These are phyloP conservation scores for Logfia minima DNA, from an alignment of 129 eudicot species.

Conservation along the genomic window DNA sequence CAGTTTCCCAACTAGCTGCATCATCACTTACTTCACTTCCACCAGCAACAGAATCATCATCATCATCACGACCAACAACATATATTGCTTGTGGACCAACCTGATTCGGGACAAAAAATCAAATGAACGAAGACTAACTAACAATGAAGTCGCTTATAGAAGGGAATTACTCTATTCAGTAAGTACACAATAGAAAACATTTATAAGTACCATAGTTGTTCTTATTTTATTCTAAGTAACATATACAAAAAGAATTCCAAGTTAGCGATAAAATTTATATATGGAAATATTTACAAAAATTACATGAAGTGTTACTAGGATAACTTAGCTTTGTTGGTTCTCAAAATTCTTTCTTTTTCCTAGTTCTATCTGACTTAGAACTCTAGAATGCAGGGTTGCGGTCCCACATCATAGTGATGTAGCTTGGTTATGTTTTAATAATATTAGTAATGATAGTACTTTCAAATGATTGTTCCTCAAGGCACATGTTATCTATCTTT, in stretches of 20 bases:
- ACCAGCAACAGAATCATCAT: slow-evolving; percentile 71
- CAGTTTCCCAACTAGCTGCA: slow-evolving; percentile 99
- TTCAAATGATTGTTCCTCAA: background rate
- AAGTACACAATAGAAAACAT: background rate
- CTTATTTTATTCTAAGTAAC: background rate
- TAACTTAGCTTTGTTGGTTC: slow-evolving; percentile 2
- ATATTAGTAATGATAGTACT: background rate
- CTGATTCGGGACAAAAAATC: slow-evolving; percentile 36
- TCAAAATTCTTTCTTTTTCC: background rate
- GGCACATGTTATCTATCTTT: background rate
- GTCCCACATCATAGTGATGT: background rate
- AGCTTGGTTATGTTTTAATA: background rate
- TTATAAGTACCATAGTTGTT: background rate
- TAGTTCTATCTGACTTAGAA: background rate
- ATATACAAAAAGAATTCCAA: background rate
- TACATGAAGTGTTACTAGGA: background rate
- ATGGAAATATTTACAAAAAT: background rate
- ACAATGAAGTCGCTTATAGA: background rate
- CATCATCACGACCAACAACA: slow-evolving; percentile 89
- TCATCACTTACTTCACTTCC: slow-evolving; percentile 89
- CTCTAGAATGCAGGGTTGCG: background rate
- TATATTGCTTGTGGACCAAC: slow-evolving; percentile 99
- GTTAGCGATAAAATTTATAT: background rate
- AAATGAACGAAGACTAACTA: slow-evolving; percentile 9
- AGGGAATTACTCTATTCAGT: background rate